Evolutionary conservation across 169 alveolate species (phyloP).

Genomic region (Theileria parva): DNA sequence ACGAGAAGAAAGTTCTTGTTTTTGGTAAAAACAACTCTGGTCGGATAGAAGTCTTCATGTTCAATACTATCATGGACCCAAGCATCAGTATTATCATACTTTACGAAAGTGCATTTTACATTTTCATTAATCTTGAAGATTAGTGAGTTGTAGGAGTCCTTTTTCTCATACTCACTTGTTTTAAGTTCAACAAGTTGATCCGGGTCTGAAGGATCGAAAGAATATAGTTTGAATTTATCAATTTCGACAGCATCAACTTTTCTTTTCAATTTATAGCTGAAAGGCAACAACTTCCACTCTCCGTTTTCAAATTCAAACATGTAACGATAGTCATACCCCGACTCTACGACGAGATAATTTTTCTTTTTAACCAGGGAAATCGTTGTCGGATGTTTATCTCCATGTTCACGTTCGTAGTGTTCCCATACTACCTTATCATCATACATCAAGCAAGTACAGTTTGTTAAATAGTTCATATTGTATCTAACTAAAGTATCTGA

Average conservation of each 20-base stretch:
- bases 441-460: neutral
- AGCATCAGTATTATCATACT: neutral
- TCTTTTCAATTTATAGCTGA: neutral
- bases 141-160: neutral
- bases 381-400: neutral
- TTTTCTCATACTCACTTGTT: neutral
- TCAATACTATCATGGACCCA: neutral
- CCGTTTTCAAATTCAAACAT: neutral
- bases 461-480: neutral
- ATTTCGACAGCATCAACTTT: neutral
- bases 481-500: neutral
- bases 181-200: neutral
- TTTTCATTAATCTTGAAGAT: neutral
- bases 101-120: neutral
- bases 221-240: neutral
- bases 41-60: neutral
- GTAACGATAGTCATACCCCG: neutral
- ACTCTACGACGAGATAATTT: neutral
- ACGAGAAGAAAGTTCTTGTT: neutral
- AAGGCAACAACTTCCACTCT: neutral
- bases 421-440: neutral
- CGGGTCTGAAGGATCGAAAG: neutral
- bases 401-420: neutral
- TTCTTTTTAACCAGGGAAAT: neutral
- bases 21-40: neutral